These are phyloP conservation scores for Aspergillus bombycis DNA, from an alignment of 2,329 filamentous ascomycete genomes.

Conservation along the genomic window DNA sequence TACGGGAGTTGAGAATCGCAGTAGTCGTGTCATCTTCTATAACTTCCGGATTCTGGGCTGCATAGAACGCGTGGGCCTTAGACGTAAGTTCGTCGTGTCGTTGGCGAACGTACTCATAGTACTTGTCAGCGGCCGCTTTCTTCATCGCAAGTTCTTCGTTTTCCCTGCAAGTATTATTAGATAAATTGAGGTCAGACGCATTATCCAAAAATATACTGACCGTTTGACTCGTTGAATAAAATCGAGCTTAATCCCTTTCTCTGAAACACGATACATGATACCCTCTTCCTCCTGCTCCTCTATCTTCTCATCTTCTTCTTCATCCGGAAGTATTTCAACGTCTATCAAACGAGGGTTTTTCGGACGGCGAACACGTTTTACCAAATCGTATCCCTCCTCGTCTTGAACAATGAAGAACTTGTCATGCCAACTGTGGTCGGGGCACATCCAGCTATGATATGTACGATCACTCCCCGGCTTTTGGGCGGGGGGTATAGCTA, in stretches of 20 bases:
- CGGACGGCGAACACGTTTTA: slow-evolving; percentile 38
- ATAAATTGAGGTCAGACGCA: background rate
- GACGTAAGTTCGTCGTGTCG: slow-evolving; percentile 30
- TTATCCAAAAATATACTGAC: slow-evolving; percentile 22
- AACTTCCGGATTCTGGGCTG: slow-evolving; percentile 25
- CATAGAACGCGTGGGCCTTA: slow-evolving; percentile 31
- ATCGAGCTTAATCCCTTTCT: slow-evolving; percentile 68
- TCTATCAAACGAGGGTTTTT: slow-evolving; percentile 64
- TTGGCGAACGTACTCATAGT: slow-evolving; percentile 28
- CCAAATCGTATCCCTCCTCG: slow-evolving; percentile 54
- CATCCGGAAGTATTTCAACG: slow-evolving; percentile 62
- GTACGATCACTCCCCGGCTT: slow-evolving; percentile 53
- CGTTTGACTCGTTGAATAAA: slow-evolving; percentile 68
- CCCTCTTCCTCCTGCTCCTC: slow-evolving; percentile 64
- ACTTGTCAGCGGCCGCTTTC: slow-evolving; percentile 24
- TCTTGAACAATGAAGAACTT: slow-evolving; percentile 55
- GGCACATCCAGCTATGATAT: slow-evolving; percentile 81
- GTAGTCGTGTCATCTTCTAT: slow-evolving; percentile 22
- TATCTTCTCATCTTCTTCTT: slow-evolving; percentile 59
- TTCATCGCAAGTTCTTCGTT: slow-evolving; percentile 24
- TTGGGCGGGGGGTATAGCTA: slow-evolving; percentile 73
- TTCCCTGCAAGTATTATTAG: slow-evolving; percentile 24
- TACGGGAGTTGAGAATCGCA: slow-evolving; percentile 29
- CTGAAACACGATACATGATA: slow-evolving; percentile 66
- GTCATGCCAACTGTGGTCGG: slow-evolving; percentile 79